Evolutionary conservation across 768 basidiomycete species (phyloP), one percentile per base, ranked within the genome.

Genomic region (Mycena floridula): DNA sequence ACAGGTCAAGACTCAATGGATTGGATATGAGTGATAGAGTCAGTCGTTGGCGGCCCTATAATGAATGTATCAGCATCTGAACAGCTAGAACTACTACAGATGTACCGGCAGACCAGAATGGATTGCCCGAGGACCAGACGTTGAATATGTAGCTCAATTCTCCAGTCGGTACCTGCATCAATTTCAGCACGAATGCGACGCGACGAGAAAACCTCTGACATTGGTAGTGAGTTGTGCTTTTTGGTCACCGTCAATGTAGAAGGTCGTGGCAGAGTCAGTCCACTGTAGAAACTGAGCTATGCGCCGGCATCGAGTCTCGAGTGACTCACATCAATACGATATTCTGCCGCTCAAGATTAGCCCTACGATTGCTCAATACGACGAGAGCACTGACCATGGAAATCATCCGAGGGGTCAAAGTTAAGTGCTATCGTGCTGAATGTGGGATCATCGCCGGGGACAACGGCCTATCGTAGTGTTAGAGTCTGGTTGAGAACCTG

Each of bases 1-100:
- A 65, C 12, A 66, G 56, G 20, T n/a, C n/a, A n/a, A n/a, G n/a
- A n/a, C n/a, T 64, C 62, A 42, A 67, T 63, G 11, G 64, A 65
- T 11, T 55, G 57, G 39, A 67, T 62, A 18, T 62, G 62, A 6
- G 65, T 65, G 37, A 61, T 45, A 18, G 64, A 65, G 46, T 67
- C 56, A 1, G 61, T 52, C 1, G 47, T 60, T 4, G 66, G 66
- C 22, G 66, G 66, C 7, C 64, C n/a, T n/a, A n/a, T n/a, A n/a
- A n/a, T n/a, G n/a, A n/a, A n/a, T n/a, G n/a, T n/a, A n/a, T n/a
- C n/a, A n/a, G n/a, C n/a, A n/a, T n/a, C n/a, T n/a, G n/a, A n/a
- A n/a, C n/a, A n/a, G n/a, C n/a, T n/a, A n/a, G n/a, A n/a, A n/a
- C n/a, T n/a, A n/a, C n/a, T n/a, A n/a, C n/a, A n/a, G n/a, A n/a